Evolutionary conservation across 768 basidiomycete genomes (phyloP), one percentile per base, ranked within the genome.

Genomic region (Mycena rosella): DNA sequence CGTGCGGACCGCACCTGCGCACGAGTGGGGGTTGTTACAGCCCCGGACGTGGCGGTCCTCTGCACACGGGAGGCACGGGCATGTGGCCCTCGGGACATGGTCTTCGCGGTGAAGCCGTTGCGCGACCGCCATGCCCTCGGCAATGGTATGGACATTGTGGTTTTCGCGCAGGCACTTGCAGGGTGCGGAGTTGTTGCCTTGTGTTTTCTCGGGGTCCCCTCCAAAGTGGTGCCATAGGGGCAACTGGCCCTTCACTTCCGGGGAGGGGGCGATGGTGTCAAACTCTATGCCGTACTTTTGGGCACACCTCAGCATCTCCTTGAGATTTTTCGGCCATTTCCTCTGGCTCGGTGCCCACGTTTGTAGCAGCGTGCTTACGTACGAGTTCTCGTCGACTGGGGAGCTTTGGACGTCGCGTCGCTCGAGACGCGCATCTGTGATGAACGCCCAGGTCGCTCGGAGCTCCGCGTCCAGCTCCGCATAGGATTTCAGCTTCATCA

Each of bases 221-320:
- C 63, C 54, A 14, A 56, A 42, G 29, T 64, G 54, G 34, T 64
- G 63, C 32, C 32, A 64, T 0, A 64, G 29, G 0, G 63, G 63
- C 5, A 64, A 14, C 7, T n/a, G 1, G 1, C 18, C 44, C 17
- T 4, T 3, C 2, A 64, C n/a, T 5, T 40, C 26, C 0, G n/a
- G 1, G 0, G 54, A 9, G 0, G 63, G 63, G 34, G 38, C 2
- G 8, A 64, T 3, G 1, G 36, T 49, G n/a, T 64, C 38, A 30
- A 64, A 64, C 17, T 15, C 18, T 0, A 48, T 9, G 1, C 53
- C 53, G 34, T 56, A 65, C 36, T 65, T 65, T 26, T 53, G 30
- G 1, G 49, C 38, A 27, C 47, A 30, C n/a, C 10, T 27, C 3
- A 65, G 56, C 64, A 65, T 65, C 2, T 17, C 13, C 14, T 36